Base-by-base conservation (phyloP, 192 early-diverging fungal genomes). In the Coemansia sp. region DNA sequence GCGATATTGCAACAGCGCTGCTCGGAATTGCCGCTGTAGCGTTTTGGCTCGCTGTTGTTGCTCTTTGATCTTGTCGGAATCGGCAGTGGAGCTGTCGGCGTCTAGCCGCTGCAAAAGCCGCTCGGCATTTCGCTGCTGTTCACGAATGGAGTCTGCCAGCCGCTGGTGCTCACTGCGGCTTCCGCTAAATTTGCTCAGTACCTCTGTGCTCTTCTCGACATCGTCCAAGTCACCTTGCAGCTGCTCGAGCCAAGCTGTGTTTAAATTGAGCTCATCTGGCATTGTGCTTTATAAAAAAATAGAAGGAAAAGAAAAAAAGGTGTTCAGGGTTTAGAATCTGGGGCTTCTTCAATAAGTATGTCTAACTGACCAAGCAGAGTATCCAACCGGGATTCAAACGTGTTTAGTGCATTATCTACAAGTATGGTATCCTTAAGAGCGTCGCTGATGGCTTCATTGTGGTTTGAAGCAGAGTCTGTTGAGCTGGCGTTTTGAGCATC, bases 141-240 rank as follows among this genome's bases (percentile, higher is more conserved):
- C 65, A 38, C 74, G 68, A 26, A 78, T 56, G n/a, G 74, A 67
- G n/a, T 67, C 64, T 11, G 68, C 44, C 14, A 78, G 21, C 19
- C 52, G 47, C 23, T 44, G 56, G 42, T 71, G 68, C 61, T 78
- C 74, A 4, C 55, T 56, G 36, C 64, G 74, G 0, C 23, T 53
- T 13, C 68, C 74, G 47, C 44, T 57, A 55, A 78, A 78, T 35
- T 61, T 43, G 50, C 42, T 53, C 18, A 78, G 64, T 49, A 57
- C 8, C 23, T 8, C 41, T 35, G 63, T 52, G 58, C 65, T 64
- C 41, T 46, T 55, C 28, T 67, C 74, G 7, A 59, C 38, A 36
- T 63, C 59, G 45, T 70, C 60, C 50, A 70, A 61, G 16, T 78
- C 74, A 5, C 15, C 30, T 8, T 14, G 30, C 23, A 78, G 59